Evolutionary conservation across 768 basidiomycete species (phyloP), one percentile per base, ranked within the genome.

Genomic region (Pleurotus pulmonarius): DNA sequence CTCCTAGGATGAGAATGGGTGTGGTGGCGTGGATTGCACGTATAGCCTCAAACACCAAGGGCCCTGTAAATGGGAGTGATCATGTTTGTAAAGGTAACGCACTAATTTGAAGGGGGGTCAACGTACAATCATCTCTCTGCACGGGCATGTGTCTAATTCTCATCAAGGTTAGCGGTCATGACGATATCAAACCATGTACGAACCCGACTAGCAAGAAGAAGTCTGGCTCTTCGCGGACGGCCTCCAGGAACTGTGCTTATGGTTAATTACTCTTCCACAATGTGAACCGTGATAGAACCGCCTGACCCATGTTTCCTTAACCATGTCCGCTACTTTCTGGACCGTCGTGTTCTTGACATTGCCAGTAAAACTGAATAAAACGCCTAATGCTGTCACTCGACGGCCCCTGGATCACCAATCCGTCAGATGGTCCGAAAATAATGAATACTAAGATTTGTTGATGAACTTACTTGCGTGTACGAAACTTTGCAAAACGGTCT

Each of bases 1-100:
- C 88, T 58, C 94, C 94, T 45, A 95, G 84, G 62, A 94, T 88
- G 53, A 92, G 64, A 56, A 96, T 89, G 0, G 92, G 94, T 0
- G 87, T 87, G n/a, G 68, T 65, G 0, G 87, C 79, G 67, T 94
- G 93, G 1, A 86, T 73, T 4, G 75, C 74, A 20, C 93, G 85
- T 56, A 96, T 77, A 2, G 90, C 87, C 54, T 86, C 71, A 65
- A 88, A 86, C 3, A 95, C 83, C 12, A 78, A 62, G 4, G 83
- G 83, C 89, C 88, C 92, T 87, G 59, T 34, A 34, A 34, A 34
- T 11, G 29, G 11, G 29, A 11, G 29, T 34, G 11, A 11, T 20
- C 12, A 47, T 3, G 2, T 5, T 18, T 26, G 49, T 1, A 34
- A 24, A 22, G 40, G 46, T 24, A 34, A 12, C 12, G 16, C 39